phyloP scores from a whole-genome alignment of 2,329 filamentous ascomycete genomes.

The Endothia cerciana region DNA sequence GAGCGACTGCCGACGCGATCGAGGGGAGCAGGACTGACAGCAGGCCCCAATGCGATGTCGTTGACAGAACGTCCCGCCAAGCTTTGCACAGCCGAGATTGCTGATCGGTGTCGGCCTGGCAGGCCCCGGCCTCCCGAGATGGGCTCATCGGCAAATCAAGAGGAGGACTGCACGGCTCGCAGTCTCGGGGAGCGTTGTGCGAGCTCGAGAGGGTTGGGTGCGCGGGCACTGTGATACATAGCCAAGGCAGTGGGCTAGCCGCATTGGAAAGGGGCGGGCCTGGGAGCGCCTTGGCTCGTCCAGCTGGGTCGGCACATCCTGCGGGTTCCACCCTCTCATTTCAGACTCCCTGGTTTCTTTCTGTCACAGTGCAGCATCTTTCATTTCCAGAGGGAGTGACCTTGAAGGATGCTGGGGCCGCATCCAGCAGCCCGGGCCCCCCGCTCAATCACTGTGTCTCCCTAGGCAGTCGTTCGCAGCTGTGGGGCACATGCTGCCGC shows the following conservation, averaged over 20 bases:
- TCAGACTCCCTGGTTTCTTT: slow-evolving; percentile 12
- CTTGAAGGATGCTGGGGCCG: background rate
- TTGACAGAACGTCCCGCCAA: background rate
- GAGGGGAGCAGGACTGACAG: background rate
- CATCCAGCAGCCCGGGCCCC: background rate
- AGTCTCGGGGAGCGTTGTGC: background rate
- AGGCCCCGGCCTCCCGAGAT: slow-evolving; percentile 9
- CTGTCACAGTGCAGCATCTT: slow-evolving; percentile 22
- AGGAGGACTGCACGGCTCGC: background rate
- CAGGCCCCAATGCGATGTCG: background rate
- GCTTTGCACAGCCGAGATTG: slow-evolving; percentile 20
- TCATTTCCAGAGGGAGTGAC: slow-evolving; percentile 18
- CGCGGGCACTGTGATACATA: background rate
- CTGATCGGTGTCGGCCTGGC: slow-evolving; percentile 14
- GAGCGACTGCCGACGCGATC: background rate
- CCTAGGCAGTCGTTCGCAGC: no score
- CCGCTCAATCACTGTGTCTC: slow-evolving; percentile 3
- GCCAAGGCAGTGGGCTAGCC: background rate
- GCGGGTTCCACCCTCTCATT: slow-evolving; percentile 1
- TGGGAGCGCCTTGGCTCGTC: background rate
- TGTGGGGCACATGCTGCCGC: no score
- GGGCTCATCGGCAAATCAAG: slow-evolving; percentile 5
- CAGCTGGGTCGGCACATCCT: slow-evolving; percentile 5
- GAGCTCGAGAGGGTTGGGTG: background rate
- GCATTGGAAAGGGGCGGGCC: background rate